Evolutionary conservation across 2,329 filamentous ascomycete species (phyloP).

Genomic region (Pseudogymnoascus sp.): DNA sequence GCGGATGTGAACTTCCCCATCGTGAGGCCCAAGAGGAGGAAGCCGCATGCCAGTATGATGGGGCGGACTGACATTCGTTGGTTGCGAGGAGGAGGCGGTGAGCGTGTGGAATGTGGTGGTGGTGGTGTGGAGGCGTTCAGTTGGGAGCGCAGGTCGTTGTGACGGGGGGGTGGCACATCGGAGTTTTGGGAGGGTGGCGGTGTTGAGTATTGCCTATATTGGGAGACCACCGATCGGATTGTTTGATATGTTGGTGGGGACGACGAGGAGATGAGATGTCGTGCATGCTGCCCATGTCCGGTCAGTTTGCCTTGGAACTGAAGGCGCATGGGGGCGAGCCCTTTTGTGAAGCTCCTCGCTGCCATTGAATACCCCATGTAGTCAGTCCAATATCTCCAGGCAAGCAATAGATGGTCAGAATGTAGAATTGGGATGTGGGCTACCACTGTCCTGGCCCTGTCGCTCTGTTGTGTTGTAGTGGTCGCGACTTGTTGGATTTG

Average conservation of each 20-base stretch:
- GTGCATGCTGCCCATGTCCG: neutral
- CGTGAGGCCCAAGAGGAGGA: conserved; percentile 34
- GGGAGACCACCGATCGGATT: neutral
- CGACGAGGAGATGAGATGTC: neutral
- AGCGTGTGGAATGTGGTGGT: neutral
- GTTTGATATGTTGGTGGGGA: neutral
- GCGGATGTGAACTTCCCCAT: conserved; percentile 33
- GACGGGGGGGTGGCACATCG: conserved; percentile 1
- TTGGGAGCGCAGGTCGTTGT: conserved; percentile 22
- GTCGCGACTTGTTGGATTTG: neutral
- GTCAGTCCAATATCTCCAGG: neutral
- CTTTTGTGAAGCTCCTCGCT: neutral
- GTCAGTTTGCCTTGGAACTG: neutral
- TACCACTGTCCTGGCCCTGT: neutral
- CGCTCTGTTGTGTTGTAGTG: neutral
- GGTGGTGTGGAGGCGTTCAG: conserved; percentile 14
- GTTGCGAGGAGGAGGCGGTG: conserved; percentile 13
- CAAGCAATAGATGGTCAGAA: neutral
- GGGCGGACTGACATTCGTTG: conserved; percentile 22
- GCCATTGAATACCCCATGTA: neutral
- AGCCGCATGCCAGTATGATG: conserved; percentile 28
- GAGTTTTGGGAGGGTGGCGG: neutral
- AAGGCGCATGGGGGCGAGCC: neutral
- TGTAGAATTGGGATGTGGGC: neutral
- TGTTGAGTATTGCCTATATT: conserved; percentile 1